Evolutionary conservation across 169 alveolate species (phyloP).

Genomic region (Eimeria praecox): DNA sequence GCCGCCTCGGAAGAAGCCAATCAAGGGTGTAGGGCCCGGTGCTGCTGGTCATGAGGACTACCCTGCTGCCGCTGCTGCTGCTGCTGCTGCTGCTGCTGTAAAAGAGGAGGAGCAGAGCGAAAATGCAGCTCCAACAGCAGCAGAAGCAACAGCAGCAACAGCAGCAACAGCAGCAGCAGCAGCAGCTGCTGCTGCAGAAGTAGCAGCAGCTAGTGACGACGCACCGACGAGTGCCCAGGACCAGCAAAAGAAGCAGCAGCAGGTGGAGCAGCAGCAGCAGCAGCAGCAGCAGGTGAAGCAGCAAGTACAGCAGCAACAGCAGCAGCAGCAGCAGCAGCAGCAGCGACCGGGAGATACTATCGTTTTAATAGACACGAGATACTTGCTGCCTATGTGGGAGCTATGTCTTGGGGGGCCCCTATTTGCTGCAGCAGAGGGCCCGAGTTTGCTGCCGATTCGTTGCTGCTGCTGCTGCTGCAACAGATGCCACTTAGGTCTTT

Average conservation of each 20-base stretch:
- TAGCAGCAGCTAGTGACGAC: not conserved
- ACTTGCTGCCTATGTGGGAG: slow-evolving; percentile 22
- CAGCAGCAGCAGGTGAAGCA: not conserved
- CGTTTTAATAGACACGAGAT: not conserved
- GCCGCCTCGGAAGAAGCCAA: no score
- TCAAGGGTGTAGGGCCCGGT: no score
- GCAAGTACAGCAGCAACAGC: slow-evolving; percentile 16
- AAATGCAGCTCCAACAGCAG: not conserved
- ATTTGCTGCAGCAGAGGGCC: not conserved
- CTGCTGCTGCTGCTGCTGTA: not conserved
- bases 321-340: slow-evolving; percentile 45
- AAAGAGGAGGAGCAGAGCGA: not conserved
- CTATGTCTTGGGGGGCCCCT: slow-evolving; percentile 15
- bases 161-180: slow-evolving; percentile 9
- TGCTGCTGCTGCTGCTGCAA: slow-evolving; percentile 61
- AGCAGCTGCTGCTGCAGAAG: not conserved
- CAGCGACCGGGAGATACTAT: not conserved
- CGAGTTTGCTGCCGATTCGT: not conserved
- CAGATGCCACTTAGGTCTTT: slow-evolving; percentile 2
- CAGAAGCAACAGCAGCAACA: slow-evolving; percentile 20
- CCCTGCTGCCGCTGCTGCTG: not conserved
- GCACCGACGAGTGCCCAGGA: not conserved
- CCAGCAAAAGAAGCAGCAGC: not conserved
- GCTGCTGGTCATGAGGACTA: not conserved
- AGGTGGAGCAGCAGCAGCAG: not conserved